phyloP scores from a whole-genome alignment of 2,329 filamentous ascomycete species.

The Cytospora schulzeri region DNA sequence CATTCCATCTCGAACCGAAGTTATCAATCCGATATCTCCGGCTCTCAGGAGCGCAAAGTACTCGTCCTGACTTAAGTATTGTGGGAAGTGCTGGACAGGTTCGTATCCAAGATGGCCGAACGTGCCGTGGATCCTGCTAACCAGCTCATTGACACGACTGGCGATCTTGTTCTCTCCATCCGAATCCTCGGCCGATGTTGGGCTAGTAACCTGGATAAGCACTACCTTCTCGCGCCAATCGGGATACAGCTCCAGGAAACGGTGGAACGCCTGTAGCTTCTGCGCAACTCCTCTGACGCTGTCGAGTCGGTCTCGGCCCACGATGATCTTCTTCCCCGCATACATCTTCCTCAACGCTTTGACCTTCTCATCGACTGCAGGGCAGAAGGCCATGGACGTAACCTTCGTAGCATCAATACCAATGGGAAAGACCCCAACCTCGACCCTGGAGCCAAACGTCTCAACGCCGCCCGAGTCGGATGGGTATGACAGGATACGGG shows the following conservation, averaged over 20 bases:
- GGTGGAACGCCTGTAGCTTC: slow-evolving; percentile 91
- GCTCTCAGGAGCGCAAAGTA: slow-evolving; percentile 93
- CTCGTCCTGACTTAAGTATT: slow-evolving; percentile 86
- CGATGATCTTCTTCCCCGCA: slow-evolving; percentile 89
- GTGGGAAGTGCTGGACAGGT: slow-evolving; percentile 91
- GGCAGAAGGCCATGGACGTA: slow-evolving; percentile 71
- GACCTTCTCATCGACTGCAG: slow-evolving; percentile 71
- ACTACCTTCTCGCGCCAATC: slow-evolving; percentile 93
- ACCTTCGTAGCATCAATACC: slow-evolving; percentile 88
- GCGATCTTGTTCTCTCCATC: slow-evolving; percentile 82
- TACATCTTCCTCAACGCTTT: slow-evolving; percentile 75
- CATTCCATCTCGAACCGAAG: slow-evolving; percentile 95
- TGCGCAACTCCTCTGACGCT: slow-evolving; percentile 92
- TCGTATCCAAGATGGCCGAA: slow-evolving; percentile 88
- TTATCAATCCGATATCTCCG: slow-evolving; percentile 90
- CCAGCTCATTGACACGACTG: slow-evolving; percentile 86
- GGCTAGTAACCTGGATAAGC: slow-evolving; percentile 91
- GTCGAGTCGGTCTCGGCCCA: slow-evolving; percentile 91
- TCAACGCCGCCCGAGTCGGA: slow-evolving; percentile 85
- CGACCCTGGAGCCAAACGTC: slow-evolving; percentile 84
- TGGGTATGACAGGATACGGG: slow-evolving; percentile 85
- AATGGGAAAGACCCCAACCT: slow-evolving; percentile 91
- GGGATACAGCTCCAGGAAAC: slow-evolving; percentile 86
- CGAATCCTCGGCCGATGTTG: slow-evolving; percentile 75
- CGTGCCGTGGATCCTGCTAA: slow-evolving; percentile 86